A percentile compares a stretch with the other conserved stretches of the same genome.
phyloP scores from a whole-genome alignment of 2,329 filamentous ascomycete genomes.

The Botrytis galanthina region DNA sequence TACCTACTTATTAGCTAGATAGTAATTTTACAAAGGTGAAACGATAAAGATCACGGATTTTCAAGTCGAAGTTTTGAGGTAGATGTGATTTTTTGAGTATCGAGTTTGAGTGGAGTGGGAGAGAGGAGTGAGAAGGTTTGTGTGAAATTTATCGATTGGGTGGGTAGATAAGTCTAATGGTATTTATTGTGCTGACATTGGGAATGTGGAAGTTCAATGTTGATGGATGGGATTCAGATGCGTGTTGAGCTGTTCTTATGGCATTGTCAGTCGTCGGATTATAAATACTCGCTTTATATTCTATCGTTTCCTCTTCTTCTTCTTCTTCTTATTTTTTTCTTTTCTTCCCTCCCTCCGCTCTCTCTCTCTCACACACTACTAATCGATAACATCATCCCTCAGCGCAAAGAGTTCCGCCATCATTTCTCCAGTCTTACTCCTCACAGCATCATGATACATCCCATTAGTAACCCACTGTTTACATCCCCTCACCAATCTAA shows the following conservation, averaged over 20 bases:
- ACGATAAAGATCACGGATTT: background rate
- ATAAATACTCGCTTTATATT: background rate
- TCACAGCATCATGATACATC: slow-evolving; percentile 82
- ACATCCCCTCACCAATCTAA: slow-evolving; percentile 68
- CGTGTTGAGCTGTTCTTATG: background rate
- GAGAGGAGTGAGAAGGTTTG: background rate
- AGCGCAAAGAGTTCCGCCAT: slow-evolving; percentile 73
- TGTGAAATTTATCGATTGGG: background rate
- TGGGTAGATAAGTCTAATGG: background rate
- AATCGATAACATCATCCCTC: slow-evolving; percentile 66
- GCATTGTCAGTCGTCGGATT: background rate
- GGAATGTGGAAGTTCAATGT: background rate
- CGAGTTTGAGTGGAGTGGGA: background rate
- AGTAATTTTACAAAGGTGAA: background rate
- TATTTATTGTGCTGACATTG: background rate
- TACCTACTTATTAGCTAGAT: too few relatives aligned
- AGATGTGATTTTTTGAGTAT: background rate
- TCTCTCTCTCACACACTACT: background rate
- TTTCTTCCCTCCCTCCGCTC: too few relatives aligned
- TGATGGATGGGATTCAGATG: background rate
- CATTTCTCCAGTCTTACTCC: slow-evolving; percentile 71
- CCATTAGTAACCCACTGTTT: slow-evolving; percentile 83
- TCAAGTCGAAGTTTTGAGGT: background rate
- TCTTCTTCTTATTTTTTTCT: too few relatives aligned
- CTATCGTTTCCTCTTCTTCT: background rate